phyloP scores from a whole-genome alignment of 139 green algal species.

The Chlamydomonas sp. region DNA sequence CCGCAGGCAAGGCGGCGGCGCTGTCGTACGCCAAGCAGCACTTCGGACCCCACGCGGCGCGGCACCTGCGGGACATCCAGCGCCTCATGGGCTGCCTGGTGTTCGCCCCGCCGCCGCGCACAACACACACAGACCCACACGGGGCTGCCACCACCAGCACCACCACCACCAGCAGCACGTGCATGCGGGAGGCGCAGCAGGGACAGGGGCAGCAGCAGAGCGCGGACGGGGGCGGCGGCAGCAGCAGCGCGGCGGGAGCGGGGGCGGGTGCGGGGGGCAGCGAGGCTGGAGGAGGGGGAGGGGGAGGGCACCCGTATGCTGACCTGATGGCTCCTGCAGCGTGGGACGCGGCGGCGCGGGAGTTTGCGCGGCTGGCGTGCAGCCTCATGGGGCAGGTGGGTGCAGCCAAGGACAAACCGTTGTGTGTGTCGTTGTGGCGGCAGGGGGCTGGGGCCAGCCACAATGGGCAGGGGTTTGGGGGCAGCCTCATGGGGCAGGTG shows the following conservation, averaged over 20 bases:
- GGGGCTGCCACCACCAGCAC: constrained; percentile 32
- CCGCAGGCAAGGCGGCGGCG: constrained; percentile 59
- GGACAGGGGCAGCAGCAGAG: not conserved
- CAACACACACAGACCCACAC: not conserved
- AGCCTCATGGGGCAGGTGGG: constrained; percentile 84
- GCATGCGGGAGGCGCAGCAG: not conserved
- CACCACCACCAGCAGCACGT: not conserved
- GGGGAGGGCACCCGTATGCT: constrained; percentile 65
- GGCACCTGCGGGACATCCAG: constrained; percentile 80
- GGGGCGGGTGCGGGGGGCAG: no score
- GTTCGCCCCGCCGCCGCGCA: constrained; percentile 51
- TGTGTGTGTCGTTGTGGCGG: not conserved
- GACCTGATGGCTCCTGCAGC: constrained; percentile 65
- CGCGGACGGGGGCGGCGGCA: no score
- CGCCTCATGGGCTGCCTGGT: constrained; percentile 92
- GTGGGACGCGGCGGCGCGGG: constrained; percentile 77
- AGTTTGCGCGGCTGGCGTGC: constrained; percentile 89
- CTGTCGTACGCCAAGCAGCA: constrained; percentile 82
- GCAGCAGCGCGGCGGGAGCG: not conserved
- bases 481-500: no score
- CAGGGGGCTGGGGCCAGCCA: not conserved
- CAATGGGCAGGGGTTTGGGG: no score
- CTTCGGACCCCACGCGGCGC: constrained; percentile 65
- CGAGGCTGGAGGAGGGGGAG: no score
- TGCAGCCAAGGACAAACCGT: not conserved